Conservation (phyloP, 169 alveolate species). For the Eimeria sp. region DNA sequence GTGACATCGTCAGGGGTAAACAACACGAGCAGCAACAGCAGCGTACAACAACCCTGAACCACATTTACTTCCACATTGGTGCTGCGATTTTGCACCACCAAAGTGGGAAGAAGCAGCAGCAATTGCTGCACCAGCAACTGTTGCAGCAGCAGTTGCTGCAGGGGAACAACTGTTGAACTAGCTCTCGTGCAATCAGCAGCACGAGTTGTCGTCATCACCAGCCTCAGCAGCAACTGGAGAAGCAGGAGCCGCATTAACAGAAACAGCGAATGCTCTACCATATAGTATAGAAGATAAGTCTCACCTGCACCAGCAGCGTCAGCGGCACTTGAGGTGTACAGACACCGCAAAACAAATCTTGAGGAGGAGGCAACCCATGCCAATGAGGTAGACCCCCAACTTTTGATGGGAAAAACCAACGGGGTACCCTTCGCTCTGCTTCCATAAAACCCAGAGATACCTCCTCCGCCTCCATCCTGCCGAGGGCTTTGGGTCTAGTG, state of each 20-base stretch:
- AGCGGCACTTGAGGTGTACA: conserved; percentile 29
- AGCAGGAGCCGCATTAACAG: background rate
- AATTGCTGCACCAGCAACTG: background rate
- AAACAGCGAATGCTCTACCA: background rate
- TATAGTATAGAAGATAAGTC: background rate
- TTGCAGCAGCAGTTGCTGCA: too few relatives aligned
- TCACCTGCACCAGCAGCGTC: conserved; percentile 63
- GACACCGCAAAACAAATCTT: background rate
- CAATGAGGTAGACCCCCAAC: conserved; percentile 87
- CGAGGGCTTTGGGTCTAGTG: background rate
- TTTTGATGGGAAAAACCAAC: conserved; percentile 86
- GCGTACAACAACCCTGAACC: too few relatives aligned
- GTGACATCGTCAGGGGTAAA: too few relatives aligned
- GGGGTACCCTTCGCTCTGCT: conserved; percentile 1
- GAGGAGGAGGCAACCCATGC: conserved; percentile 84
- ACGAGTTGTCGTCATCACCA: background rate
- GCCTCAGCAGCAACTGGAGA: conserved; percentile 8
- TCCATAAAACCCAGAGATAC: conserved; percentile 23
- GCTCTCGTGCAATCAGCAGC: too few relatives aligned
- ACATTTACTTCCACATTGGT: too few relatives aligned
- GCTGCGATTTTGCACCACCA: background rate
- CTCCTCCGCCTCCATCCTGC: conserved; percentile 73
- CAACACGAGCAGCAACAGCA: too few relatives aligned
- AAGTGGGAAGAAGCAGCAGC: background rate
- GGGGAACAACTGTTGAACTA: too few relatives aligned